Base-by-base conservation (phyloP, 192 early-diverging fungal genomes). In the Entomortierella parvispora region DNA sequence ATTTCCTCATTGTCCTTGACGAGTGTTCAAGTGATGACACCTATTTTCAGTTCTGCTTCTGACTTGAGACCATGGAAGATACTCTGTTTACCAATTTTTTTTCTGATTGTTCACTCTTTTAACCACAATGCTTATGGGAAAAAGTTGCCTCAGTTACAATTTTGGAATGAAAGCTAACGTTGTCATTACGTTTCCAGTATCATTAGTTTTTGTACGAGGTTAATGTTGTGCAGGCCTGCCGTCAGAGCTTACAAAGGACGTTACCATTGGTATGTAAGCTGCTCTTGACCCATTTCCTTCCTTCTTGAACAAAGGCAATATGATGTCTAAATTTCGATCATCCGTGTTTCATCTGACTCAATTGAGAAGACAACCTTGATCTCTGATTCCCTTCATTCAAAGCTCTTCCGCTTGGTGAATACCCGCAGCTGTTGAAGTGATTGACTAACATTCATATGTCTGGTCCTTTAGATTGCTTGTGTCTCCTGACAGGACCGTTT, bases 301-400 rank as follows among this genome's bases (percentile, higher is more conserved):
- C 5, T 44, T n/a, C 3, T 58, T 51, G 18, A 40, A 5, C 9
- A 31, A 32, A 29, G 72, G 74, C 74, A 68, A 77, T 68, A 77
- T 77, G 74, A 77, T 77, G 74, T 77, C 63, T 62, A 62, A 56
- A n/a, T n/a, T 47, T 68, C 61, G 74, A 77, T 77, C 74, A 77
- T 77, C 74, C 74, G 74, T 77, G 74, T 77, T 77, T 77, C 74
- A 77, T 77, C 74, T 77, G 74, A 62, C 34, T 77, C 34, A 62
- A 25, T 77, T 46, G 58, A 64, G 74, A 77, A 77, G 74, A 77
- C 66, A 77, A 68, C 28, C 62, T 74, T 77, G 74, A 68, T 77
- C 74, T 68, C 74, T 77, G 74, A 77, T 64, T 34, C 60, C 57
- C 57, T 25, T 23, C 59, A 14, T 58, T 4, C 9, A 52, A 14